Conservation (phyloP, 352 stramenopile species). For the Saprolegnia diclina region DNA sequence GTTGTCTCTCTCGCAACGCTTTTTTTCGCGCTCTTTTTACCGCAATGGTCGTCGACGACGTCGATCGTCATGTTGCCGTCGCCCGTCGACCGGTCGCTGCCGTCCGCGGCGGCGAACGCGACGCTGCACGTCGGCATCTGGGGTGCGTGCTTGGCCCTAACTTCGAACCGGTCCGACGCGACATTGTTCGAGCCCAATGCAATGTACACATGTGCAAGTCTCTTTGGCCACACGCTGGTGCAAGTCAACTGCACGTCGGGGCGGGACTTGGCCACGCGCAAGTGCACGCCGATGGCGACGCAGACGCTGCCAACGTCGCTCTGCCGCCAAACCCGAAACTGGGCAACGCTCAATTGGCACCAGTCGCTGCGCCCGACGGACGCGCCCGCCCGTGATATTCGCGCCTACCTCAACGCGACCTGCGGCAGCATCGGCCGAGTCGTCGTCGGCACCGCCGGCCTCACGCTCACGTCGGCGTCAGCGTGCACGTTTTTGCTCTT, state of each 20-base stretch:
- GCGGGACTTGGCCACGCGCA: not conserved
- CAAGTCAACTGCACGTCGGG: constrained; percentile 21
- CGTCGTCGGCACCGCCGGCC: not conserved
- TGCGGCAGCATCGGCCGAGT: constrained; percentile 9
- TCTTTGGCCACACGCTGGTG: not conserved
- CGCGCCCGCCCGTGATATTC: not conserved
- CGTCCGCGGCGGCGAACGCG: not conserved
- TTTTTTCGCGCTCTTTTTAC: constrained; percentile 1
- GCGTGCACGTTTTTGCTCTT: constrained; percentile 1
- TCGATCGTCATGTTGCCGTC: not conserved
- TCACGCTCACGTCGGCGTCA: not conserved
- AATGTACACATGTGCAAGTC: constrained; percentile 17
- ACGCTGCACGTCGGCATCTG: constrained; percentile 15
- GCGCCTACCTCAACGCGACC: not conserved
- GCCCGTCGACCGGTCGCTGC: not conserved
- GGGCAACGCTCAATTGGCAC: not conserved
- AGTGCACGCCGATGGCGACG: not conserved
- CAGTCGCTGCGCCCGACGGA: not conserved
- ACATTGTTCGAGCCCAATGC: constrained; percentile 16
- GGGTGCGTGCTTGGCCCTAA: not conserved
- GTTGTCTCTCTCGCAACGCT: not conserved
- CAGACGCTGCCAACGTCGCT: not conserved
- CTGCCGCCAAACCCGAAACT: constrained; percentile 2
- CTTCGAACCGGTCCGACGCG: not conserved
- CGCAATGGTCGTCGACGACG: constrained; percentile 14